phyloP scores from a whole-genome alignment of 495 filamentous ascomycete species.

The Astrothelium subdiscretum region DNA sequence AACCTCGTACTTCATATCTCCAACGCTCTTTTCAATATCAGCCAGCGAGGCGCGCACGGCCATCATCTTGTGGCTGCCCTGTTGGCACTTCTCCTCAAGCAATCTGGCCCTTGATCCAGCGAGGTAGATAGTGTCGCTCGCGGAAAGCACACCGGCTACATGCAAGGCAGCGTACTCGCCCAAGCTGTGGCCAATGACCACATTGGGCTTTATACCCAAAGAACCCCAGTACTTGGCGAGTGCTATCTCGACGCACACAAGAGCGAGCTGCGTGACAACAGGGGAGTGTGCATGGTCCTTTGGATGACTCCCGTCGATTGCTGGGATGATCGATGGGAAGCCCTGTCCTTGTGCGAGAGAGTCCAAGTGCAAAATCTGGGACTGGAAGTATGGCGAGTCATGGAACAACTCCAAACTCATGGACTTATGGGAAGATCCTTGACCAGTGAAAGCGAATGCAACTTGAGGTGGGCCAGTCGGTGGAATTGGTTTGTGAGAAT shows the following conservation, averaged over 20 bases:
- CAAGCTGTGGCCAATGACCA: constrained; percentile 25
- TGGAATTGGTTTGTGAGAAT: constrained; percentile 20
- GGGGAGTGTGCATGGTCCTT: neutral
- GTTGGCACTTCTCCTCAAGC: constrained; percentile 8
- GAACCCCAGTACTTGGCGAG: constrained; percentile 25
- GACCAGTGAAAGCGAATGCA: constrained; percentile 12
- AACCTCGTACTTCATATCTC: constrained; percentile 19
- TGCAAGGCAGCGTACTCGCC: constrained; percentile 22
- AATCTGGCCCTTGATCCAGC: constrained; percentile 13
- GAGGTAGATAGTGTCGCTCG: constrained; percentile 12
- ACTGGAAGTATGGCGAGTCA: neutral
- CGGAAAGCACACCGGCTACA: constrained; percentile 15
- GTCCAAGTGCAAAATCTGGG: neutral
- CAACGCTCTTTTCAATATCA: constrained; percentile 3
- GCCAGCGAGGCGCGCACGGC: constrained; percentile 11
- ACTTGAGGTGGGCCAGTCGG: neutral
- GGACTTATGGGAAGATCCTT: constrained; percentile 5
- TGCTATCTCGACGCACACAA: constrained; percentile 27
- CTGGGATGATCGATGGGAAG: constrained; percentile 6
- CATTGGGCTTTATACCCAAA: constrained; percentile 24
- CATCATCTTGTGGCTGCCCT: constrained; percentile 22
- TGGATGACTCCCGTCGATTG: neutral
- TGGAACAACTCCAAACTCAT: constrained; percentile 4
- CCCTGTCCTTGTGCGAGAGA: neutral
- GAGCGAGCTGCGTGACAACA: constrained; percentile 21